Conservation (phyloP, 1,284 basidiomycete genomes). For the Cystobasidium sp. region DNA sequence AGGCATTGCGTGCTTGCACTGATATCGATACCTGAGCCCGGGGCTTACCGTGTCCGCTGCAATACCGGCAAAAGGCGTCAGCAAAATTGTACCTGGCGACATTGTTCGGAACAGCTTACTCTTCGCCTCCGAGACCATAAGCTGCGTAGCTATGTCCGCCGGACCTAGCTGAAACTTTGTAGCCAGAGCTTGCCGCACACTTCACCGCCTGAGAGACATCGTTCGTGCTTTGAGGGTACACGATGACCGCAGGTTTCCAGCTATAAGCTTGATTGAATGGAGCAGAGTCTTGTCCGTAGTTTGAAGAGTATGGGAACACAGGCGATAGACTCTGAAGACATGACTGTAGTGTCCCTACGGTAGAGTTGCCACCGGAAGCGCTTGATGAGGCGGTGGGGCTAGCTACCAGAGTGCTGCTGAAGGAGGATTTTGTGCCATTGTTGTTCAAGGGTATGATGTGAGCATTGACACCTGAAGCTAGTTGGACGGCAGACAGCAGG, state of each 20-base stretch:
- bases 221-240: constrained; percentile 49
- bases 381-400: not conserved
- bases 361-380: constrained; percentile 8
- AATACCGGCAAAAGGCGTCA: not conserved
- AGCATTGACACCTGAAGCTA: no score
- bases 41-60: constrained; percentile 5
- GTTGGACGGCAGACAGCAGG: no score
- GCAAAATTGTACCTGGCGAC: no score
- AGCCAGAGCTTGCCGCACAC: constrained; percentile 48
- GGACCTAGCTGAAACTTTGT: constrained; percentile 16
- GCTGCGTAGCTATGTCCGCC: constrained; percentile 30
- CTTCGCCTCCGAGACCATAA: constrained; percentile 28
- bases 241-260: constrained; percentile 54
- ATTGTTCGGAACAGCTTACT: no score
- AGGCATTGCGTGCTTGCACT: not conserved
- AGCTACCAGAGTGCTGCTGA: not conserved
- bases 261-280: constrained; percentile 57
- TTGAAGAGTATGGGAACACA: constrained; percentile 14
- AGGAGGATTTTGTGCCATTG: not conserved
- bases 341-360: constrained; percentile 12
- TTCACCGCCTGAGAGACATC: constrained; percentile 53
- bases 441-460: not conserved
- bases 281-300: constrained; percentile 18
- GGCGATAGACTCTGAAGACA: constrained; percentile 17
- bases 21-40: no score